phyloP scores from a whole-genome alignment of 2,329 filamentous ascomycete genomes.

The Penicillium frequentans region DNA sequence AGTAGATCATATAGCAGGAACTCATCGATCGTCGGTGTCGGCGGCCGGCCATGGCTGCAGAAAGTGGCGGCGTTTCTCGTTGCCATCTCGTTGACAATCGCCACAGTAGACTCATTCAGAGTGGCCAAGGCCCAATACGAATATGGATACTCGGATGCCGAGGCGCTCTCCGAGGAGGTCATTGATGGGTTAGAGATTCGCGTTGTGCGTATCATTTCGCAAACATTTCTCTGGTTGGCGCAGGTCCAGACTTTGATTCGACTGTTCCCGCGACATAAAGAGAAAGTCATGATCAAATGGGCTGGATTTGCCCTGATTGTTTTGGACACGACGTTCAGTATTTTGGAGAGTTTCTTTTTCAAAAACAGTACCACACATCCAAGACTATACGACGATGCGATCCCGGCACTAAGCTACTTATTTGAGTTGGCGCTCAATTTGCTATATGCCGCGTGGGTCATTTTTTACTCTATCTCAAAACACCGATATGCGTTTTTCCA shows the following conservation, averaged over 20 bases:
- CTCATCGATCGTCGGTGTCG: constrained; percentile 75
- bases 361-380: constrained; percentile 55
- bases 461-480: constrained; percentile 92
- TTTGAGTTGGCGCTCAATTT: constrained; percentile 85
- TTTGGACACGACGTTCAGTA: constrained; percentile 86
- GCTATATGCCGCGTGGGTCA: constrained; percentile 88
- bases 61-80: constrained; percentile 66
- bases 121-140: constrained; percentile 81
- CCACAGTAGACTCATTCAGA: constrained; percentile 84
- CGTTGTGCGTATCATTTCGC: constrained; percentile 87
- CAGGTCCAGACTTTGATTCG: constrained; percentile 96
- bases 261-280: constrained; percentile 90
- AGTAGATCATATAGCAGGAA: constrained; percentile 68
- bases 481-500: constrained; percentile 90
- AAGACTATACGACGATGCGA: constrained; percentile 78
- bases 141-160: constrained; percentile 76
- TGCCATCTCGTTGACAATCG: constrained; percentile 85
- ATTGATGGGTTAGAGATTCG: constrained; percentile 83
- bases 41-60: constrained; percentile 90
- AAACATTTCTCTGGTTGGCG: constrained; percentile 95
- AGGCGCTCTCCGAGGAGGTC: constrained; percentile 72
- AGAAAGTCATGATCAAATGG: constrained; percentile 99
- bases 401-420: constrained; percentile 86
- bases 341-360: constrained; percentile 79
- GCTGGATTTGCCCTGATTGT: constrained; percentile 91